phyloP scores from a whole-genome alignment of 2,329 filamentous ascomycete genomes.

The Akanthomyces dipterigenus region DNA sequence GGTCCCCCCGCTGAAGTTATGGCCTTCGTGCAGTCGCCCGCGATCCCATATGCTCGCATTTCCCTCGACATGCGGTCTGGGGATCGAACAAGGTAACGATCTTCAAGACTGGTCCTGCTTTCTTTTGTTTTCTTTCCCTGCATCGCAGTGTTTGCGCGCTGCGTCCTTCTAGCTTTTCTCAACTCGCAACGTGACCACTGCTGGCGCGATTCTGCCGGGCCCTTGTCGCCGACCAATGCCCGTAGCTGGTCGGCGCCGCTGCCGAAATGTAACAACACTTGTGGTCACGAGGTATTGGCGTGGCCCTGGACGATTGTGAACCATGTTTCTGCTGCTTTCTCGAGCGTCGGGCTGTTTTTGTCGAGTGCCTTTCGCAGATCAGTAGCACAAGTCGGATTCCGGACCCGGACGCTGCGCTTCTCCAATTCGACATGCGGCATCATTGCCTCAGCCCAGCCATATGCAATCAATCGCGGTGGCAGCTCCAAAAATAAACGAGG shows the following conservation, averaged over 20 bases:
- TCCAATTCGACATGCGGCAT: not conserved
- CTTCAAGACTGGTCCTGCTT: not conserved
- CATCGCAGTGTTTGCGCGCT: not conserved
- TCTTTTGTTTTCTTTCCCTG: not conserved
- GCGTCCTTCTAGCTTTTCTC: not conserved
- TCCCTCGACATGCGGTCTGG: not conserved
- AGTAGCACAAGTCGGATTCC: not conserved
- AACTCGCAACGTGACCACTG: not conserved
- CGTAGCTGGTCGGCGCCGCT: not conserved
- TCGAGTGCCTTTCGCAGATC: not conserved
- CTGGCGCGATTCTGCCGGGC: no score
- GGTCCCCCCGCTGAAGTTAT: not conserved
- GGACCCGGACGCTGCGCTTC: not conserved
- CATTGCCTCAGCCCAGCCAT: not conserved
- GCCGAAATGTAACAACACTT: not conserved
- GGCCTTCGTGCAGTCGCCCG: not conserved
- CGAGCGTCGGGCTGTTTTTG: not conserved
- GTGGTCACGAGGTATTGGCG: not conserved
- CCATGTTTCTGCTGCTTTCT: not conserved
- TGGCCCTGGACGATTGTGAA: no score
- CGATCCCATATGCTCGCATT: not conserved
- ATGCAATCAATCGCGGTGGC: not conserved
- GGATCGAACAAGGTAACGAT: not conserved
- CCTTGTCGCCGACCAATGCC: not conserved
- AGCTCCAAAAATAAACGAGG: not conserved